Conservation (phyloP, 1,284 basidiomycete species). For the Sanghuangporus weigelae region DNA sequence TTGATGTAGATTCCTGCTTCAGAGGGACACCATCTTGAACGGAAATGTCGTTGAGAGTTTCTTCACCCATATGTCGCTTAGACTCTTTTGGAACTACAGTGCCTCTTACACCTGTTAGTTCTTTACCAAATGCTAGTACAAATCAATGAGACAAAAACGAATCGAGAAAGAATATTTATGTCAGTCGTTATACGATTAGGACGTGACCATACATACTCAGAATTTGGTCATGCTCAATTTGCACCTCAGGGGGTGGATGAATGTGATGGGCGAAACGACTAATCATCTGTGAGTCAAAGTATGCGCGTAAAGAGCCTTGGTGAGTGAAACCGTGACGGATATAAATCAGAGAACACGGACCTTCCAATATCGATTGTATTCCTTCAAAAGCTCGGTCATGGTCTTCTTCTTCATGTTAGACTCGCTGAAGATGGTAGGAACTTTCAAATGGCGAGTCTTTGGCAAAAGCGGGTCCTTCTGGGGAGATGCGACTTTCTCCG, state of each 20-base stretch:
- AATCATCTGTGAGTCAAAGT: not conserved
- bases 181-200: too few relatives aligned
- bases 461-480: not conserved
- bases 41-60: not conserved
- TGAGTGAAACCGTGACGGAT: not conserved
- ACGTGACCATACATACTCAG: not conserved
- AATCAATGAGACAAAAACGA: not conserved
- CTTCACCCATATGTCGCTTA: not conserved
- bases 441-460: not conserved
- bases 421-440: not conserved
- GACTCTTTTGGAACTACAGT: not conserved
- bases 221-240: conserved; percentile 3
- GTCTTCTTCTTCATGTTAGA: not conserved
- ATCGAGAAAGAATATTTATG: not conserved
- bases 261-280: not conserved
- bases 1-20: not conserved
- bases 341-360: not conserved
- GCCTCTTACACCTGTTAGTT: not conserved
- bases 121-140: not conserved
- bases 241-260: not conserved
- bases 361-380: conserved; percentile 2
- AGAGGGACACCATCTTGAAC: not conserved
- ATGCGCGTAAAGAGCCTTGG: not conserved
- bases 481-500: not conserved
- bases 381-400: conserved; percentile 1